Evolutionary conservation across 2,329 filamentous ascomycete species (phyloP), one percentile per base, ranked within the genome.

Genomic region (Onygenales sp.): DNA sequence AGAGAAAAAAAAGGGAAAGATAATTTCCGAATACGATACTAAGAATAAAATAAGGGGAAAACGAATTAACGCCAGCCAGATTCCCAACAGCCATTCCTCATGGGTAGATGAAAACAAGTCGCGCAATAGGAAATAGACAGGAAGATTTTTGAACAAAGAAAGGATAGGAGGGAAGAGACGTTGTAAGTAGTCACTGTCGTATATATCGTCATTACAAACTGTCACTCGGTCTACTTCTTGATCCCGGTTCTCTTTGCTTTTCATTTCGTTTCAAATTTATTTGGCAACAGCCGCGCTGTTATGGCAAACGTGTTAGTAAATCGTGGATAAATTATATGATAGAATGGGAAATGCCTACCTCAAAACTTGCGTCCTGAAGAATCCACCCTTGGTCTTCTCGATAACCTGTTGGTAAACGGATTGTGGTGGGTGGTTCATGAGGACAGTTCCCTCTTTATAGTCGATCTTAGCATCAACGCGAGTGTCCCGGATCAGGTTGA

Each of bases 361-460:
- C 62, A 98, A 79, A 50, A 98, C 93, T 71, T 97, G 93, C 59
- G 93, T 98, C 68, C 93, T 79, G 83, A 98, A 98, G 82, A 97
- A 97, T 54, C 89, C 91, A 59, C 93, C 93, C 83, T 97, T 97
- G 55, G 93, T 98, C 76, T 90, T 84, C 82, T 98, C 93, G 67
- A 98, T 98, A 66, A 98, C 93, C 74, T 98, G 92, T 77, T 96
- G 92, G 76, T 98, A 97, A 61, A 98, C 92, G 59, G 90, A 95
- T 77, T 94, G 93, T 58, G 93, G 92, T 50, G 92, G 93, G 76
- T 98, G 93, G 79, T 98, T 97, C 92, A 98, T 98, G 63, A 97
- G 84, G 51, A 98, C 93, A 52, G 93, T 97, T 67, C 93, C 93
- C 75, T 95, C 88, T 78, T 97, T 89, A 77, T 95, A 96, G 76